Conservation (phyloP, 345 rosid species). For the Aquilaria malaccensis region DNA sequence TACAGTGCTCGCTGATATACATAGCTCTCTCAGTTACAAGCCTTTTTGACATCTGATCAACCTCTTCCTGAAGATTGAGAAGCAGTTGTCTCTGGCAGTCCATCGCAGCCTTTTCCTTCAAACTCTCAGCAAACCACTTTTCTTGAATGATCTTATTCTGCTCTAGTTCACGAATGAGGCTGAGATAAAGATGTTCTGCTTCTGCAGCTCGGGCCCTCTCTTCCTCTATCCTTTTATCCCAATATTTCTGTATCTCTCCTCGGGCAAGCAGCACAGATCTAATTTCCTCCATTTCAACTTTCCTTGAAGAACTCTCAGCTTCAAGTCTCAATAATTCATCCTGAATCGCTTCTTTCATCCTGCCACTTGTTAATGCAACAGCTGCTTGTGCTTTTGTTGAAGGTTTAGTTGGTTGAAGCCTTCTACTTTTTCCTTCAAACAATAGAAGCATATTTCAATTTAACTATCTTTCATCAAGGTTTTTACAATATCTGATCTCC, state of each 20-base stretch:
- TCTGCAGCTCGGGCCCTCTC: conserved; percentile 44
- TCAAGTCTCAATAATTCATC: conserved; percentile 60
- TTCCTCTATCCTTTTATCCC: conserved; percentile 57
- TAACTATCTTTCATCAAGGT: no score
- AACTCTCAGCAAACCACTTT: conserved; percentile 33
- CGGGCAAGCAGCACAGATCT: conserved; percentile 51
- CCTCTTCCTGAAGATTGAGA: conserved; percentile 49
- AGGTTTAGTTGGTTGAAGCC: conserved; percentile 78
- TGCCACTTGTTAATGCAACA: conserved; percentile 70
- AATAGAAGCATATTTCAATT: conserved; percentile 3
- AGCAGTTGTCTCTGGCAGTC: conserved; percentile 80
- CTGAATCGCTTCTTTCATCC: conserved; percentile 52
- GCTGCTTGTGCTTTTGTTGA: conserved; percentile 79
- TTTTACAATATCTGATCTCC: no score
- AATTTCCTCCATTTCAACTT: conserved; percentile 54
- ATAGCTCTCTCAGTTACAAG: conserved; percentile 50
- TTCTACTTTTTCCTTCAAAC: conserved; percentile 66
- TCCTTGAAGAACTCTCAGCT: conserved; percentile 42
- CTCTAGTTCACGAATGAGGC: conserved; percentile 45
- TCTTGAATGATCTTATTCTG: conserved; percentile 39
- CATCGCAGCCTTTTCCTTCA: conserved; percentile 77
- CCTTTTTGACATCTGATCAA: conserved; percentile 65
- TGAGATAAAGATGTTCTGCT: conserved; percentile 36
- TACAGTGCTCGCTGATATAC: conserved; percentile 36
- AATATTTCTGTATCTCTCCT: conserved; percentile 54